Percentiles rank a stretch among this genome's conserved stretches.
Conservation (phyloP, 257 asterid species). For the Eucommia ulmoides region DNA sequence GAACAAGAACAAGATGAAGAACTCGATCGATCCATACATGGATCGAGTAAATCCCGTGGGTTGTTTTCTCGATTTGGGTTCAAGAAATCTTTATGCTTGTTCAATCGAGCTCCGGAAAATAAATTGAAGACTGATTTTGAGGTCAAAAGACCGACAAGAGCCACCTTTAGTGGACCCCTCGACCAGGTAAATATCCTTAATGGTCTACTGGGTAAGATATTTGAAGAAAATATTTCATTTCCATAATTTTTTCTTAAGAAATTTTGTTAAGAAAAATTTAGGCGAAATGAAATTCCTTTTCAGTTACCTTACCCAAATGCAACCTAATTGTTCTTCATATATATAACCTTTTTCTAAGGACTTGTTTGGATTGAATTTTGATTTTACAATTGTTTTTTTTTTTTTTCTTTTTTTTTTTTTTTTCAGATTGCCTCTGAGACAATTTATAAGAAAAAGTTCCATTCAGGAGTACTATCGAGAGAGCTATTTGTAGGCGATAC, state of each 20-base stretch:
- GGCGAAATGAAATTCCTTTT: too few species aligned
- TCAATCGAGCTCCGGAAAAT: slow-evolving; percentile 56
- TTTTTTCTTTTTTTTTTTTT: too few species aligned
- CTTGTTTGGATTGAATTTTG: too few species aligned
- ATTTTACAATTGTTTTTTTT: too few species aligned
- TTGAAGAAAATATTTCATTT: too few species aligned
- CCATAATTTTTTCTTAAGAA: too few species aligned
- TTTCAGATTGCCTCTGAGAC: slow-evolving; percentile 48
- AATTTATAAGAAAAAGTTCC: slow-evolving; percentile 43
- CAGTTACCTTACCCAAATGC: too few species aligned
- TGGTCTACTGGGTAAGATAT: too few species aligned
- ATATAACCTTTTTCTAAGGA: too few species aligned
- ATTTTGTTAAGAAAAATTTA: too few species aligned
- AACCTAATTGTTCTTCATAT: too few species aligned
- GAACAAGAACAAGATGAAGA: slow-evolving; percentile 11
- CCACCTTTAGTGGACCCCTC: slow-evolving; percentile 83
- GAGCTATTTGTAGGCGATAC: slow-evolving; percentile 32
- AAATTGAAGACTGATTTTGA: slow-evolving; percentile 33
- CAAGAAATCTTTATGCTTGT: slow-evolving; percentile 58
- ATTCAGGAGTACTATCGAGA: slow-evolving; percentile 64
- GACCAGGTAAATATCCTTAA: too few species aligned
- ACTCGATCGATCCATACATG: slow-evolving; percentile 24
- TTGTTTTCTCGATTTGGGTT: slow-evolving; percentile 69
- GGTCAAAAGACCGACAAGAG: slow-evolving; percentile 46
- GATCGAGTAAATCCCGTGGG: slow-evolving; percentile 62